Evolutionary conservation across 148 eudicot genomes (phyloP), one percentile per base, ranked within the genome.

Genomic region (Euryodendron excelsum): DNA sequence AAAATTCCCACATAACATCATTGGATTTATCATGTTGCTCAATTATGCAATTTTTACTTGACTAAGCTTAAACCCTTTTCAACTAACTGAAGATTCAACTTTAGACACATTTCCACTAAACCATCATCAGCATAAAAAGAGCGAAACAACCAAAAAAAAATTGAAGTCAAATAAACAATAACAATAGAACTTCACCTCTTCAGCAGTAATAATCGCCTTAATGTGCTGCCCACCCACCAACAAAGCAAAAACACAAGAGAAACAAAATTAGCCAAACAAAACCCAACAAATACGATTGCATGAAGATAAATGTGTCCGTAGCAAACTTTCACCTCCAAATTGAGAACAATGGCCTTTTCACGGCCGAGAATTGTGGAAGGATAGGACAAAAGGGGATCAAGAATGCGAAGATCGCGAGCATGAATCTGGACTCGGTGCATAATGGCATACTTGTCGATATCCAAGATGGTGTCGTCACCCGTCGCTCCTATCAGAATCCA

Each of bases 371-470:
- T 94, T 12, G 98, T 82, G 5, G 96, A 91, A 48, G 98, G 96
- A 65, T 94, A 94, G 34, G 91, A 88, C 68, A 94, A 83, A 4
- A 91, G 86, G 33, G 96, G 96, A 74, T 94, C 98, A 34, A 94
- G 85, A 68, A 94, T 87, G 44, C 98, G 91, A 64, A 94, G 91
- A 89, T 94, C 98, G 8, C 98, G 93, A 0, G 97, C 97, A 77
- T 92, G 98, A 72, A 94, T 92, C 78, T 89, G 92, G 65, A 89
- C 93, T 9, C 96, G 87, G 36, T 90, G 93, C 96, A 92, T 94
- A 68, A 92, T 92, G 10, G 89, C 87, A 60, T 91, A 86, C 82
- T 92, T 94, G 61, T 94, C 98, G 6, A 92, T 90, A 73, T 92
- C 97, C 71, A 90, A 74, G 0, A 89, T 55, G 5, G 85, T 82